Conservation (phyloP, 495 filamentous ascomycete genomes). For the Rusavskia elegans region DNA sequence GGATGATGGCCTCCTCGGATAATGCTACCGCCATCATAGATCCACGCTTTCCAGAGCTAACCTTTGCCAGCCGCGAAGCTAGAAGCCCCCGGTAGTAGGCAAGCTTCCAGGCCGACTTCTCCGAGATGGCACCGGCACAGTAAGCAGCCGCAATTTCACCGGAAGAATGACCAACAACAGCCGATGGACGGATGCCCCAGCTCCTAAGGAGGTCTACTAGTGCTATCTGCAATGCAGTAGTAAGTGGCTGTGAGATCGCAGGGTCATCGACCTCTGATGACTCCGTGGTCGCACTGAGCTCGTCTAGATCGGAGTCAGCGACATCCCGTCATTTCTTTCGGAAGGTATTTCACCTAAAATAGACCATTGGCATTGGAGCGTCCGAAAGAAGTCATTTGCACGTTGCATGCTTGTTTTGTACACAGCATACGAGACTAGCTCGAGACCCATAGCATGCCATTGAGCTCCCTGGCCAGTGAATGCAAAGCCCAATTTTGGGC, state of each 20-base stretch:
- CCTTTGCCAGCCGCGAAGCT: background rate
- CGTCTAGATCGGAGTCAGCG: background rate
- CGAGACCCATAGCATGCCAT: constrained; percentile 19
- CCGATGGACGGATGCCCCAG: constrained; percentile 19
- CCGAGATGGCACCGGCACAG: constrained; percentile 15
- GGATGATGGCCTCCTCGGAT: too few relatives aligned
- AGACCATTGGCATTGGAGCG: constrained; percentile 18
- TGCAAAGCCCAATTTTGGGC: background rate
- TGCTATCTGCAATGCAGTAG: constrained; percentile 23
- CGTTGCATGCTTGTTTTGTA: constrained; percentile 16
- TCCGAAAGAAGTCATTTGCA: constrained; percentile 14
- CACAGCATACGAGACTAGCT: constrained; percentile 14
- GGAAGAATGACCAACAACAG: constrained; percentile 23
- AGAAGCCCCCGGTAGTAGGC: background rate
- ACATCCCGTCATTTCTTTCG: background rate
- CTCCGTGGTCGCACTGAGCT: background rate
- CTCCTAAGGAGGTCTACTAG: constrained; percentile 20
- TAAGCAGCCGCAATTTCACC: constrained; percentile 29
- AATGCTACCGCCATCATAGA: too few relatives aligned
- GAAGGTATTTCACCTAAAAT: constrained; percentile 1
- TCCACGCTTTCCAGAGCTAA: too few relatives aligned
- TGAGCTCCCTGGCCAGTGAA: constrained; percentile 26
- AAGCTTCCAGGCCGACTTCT: background rate
- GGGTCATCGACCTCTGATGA: constrained; percentile 1
- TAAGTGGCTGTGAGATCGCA: constrained; percentile 16